Evolutionary conservation across 768 basidiomycete species (phyloP), one percentile per base, ranked within the genome.

Genomic region (Leccinum aurantiacum): DNA sequence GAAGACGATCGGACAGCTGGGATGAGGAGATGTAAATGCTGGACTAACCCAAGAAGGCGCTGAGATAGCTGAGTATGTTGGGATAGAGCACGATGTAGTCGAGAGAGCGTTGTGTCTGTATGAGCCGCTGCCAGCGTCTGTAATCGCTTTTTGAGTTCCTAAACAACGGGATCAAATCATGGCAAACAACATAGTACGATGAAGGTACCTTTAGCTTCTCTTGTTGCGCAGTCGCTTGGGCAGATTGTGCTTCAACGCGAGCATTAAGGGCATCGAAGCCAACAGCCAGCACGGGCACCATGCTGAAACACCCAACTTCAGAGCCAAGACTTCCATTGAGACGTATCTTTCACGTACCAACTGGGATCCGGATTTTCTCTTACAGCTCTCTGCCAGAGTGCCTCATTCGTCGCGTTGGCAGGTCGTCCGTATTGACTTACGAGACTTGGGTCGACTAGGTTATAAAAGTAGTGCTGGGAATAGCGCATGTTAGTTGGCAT

Each of bases 181-280:
- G 27, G 47, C 17, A 25, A 53, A 48, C 5, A 47, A 1, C 17
- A 55, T 41, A 22, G 24, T 6, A 52, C 27, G 7, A 31, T 44
- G 37, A 50, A 69, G 24, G 22, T 24, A 85, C 86, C 65, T 84
- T 84, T 13, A 92, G 74, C 60, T 84, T 84, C 69, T 87, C 83
- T 67, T 86, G 82, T 57, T 93, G 91, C 9, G 79, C 79, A 29
- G 81, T 76, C 6, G 89, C 84, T 72, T 88, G 87, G 50, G 79
- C 74, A 1, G 82, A 78, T 73, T 94, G 93, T 0, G 87, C 89
- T 53, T 91, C 88, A 19, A 91, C 86, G 8, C 93, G 87, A 59
- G 82, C 80, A 62, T 90, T 87, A 22, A 95, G 76, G 65, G 93
- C 89, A 66, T 92, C 90, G 58, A 93, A 93, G 11, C 93, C 91